Base-by-base conservation (phyloP, 495 filamentous ascomycete genomes). In the Aspergillus egyptiacus region DNA sequence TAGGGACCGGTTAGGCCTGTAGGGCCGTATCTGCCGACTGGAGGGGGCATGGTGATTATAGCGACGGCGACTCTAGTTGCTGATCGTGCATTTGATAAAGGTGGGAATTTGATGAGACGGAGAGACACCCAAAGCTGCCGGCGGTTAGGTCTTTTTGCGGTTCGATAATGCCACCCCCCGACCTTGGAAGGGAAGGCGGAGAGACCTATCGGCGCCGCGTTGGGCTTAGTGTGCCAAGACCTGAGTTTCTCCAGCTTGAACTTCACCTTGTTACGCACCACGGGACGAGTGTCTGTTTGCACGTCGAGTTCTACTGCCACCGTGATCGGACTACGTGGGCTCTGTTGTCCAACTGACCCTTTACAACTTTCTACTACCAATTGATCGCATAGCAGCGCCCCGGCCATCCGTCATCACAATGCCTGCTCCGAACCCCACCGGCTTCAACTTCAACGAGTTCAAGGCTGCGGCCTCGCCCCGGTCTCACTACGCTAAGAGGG, bases 361-460 rank as follows among this genome's bases (percentile, higher is more conserved):
- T 25, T 31, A n/a, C 32, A 13, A n/a, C 31, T 34, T 37, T 20
- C 41, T 48, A 23, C 31, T 20, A 14, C 28, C 46, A 44, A 51
- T 33, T 53, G 37, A 40, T 31, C 14, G 15, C 31, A 19, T 24
- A 7, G 2, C 46, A 45, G 31, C 22, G 13, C 5, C 38, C 2
- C 19, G 19, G 20, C 19, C 59, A 43, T 31, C 27, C 45, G 20
- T 42, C 31, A 31, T 54, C 58, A 65, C 53, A 54, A 78, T 81
- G 75, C 54, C 80, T 38, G 59, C 74, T 51, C 66, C 66, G 68
- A 86, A 85, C 77, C 78, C 89, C 76, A 91, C 87, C 53, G 86
- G 89, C 68, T 94, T 95, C 78, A 80, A 91, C 69, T 63, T 84
- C 55, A 73, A 71, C 63, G 83, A 87, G 59, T 80, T 89, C 66